Percentiles rank a stretch among this genome's conserved stretches.
These are phyloP conservation scores for Xylariaceae sp. DNA, from an alignment of 2,329 filamentous ascomycete genomes.

Conservation along the genomic window DNA sequence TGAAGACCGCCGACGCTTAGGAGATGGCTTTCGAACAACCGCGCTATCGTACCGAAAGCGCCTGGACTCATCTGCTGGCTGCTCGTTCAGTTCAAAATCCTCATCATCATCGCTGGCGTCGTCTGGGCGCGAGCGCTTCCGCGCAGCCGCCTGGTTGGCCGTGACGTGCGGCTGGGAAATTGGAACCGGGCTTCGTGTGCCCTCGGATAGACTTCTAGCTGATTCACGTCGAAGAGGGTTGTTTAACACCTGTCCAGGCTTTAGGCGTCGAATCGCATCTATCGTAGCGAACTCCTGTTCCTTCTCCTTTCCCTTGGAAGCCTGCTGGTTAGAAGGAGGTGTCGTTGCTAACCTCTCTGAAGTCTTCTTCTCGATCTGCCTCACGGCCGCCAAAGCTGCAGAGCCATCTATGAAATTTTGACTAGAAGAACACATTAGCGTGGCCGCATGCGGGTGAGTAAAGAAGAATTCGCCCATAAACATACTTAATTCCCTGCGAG, in stretches of 20 bases:
- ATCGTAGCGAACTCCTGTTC: constrained; percentile 6
- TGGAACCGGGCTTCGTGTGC: neutral
- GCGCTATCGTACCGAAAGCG: constrained; percentile 9
- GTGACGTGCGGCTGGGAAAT: neutral
- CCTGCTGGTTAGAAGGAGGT: constrained; percentile 16
- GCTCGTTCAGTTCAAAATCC: constrained; percentile 30
- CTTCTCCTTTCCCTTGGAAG: constrained; percentile 13
- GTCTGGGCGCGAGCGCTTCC: constrained; percentile 8
- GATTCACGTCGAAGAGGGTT: neutral
- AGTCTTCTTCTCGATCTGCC: constrained; percentile 17
- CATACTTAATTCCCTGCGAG: constrained; percentile 23
- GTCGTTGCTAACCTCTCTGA: neutral
- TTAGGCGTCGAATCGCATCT: constrained; percentile 27
- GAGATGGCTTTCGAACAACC: neutral
- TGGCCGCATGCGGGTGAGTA: neutral
- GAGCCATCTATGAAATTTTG: constrained; percentile 29
- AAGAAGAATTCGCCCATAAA: neutral
- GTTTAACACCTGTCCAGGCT: constrained; percentile 22
- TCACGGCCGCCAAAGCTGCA: constrained; percentile 27
- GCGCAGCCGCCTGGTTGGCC: neutral
- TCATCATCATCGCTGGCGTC: constrained; percentile 10
- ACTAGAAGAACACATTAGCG: constrained; percentile 30
- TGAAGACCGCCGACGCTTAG: constrained; percentile 23
- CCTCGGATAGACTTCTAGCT: neutral
- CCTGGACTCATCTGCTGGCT: constrained; percentile 23